Base-by-base conservation (phyloP, 2,329 filamentous ascomycete genomes). In the Cladosporium sp. region DNA sequence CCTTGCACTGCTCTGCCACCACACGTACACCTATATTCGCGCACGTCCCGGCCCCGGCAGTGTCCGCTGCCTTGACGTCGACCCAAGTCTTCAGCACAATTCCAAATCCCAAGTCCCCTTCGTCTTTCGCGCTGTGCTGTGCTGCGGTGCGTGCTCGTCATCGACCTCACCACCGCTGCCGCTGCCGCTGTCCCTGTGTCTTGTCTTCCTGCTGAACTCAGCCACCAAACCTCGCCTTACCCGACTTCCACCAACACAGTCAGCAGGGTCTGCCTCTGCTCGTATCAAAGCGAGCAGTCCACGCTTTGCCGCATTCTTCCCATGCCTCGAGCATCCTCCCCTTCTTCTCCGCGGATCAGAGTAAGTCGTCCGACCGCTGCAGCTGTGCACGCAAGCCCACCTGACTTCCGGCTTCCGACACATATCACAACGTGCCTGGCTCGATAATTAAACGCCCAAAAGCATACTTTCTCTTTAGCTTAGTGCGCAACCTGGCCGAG, bases 331-430 rank as follows among this genome's bases (percentile, higher is more conserved):
- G 28, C 51, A 5, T 13, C 3, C 32, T 13, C 14, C 32, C 18
- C 32, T 25, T 25, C 54, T 39, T 57, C 32, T 23, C 54, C 28
- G 28, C 54, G 28, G 54, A 30, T 21, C 11, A 28, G 8, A 23
- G 56, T 58, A 28, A 58, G 56, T 58, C 56, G 23, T 58, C 18
- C 53, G 26, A 56, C 30, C 11, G 18, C 18, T 32, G 36, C 56
- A 28, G 34, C 56, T 30, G 32, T 26, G 23, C 56, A 28, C 28
- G 32, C 21, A 26, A 25, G 14, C 48, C 48, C 16, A 21, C n/a
- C 39, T 46, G n/a, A 46, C 48, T 36, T 30, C 54, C 32, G 54
- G 32, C 54, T 57, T 57, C 54, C 54, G 54, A 57, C 54, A 57
- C 54, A 57, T 36, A 34, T 39, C 54, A 57, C 30, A 57, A 57